Evolutionary conservation across 148 eudicot species (phyloP), one percentile per base, ranked within the genome.

Genomic region (Selenicereus undatus): DNA sequence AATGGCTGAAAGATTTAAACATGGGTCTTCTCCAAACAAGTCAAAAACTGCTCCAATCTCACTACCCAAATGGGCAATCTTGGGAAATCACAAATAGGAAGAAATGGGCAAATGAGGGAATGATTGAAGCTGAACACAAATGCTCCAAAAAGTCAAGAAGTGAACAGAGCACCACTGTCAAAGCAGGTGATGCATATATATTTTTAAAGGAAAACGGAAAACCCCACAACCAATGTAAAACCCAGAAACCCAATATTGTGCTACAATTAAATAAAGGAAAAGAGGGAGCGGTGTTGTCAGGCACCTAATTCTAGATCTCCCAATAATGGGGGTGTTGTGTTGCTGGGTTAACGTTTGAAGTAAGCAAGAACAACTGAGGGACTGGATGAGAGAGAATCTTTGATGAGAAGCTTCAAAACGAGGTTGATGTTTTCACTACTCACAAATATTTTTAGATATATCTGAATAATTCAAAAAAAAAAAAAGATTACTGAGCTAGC

Each of bases 261-360:
- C 22, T 2, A 42, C n/a, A 11, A n/a, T 24, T 7, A n/a, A 30
- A 42, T 22, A 78, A 45, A 21, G 24, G 32, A 70, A 69, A 56
- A 77, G 78, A 36, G 56, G 74, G 35, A 24, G 80, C 69, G 78
- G 75, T 69, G 81, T 78, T 83, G 85, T 89, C 89, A 75, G 86
- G 65, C 74, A 86, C 89, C 86, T 87, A 87, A 86, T 82, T 48
- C 75, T 78, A 86, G 81, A 82, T 82, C 84, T 82, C 75, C 79
- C 77, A 65, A 75, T 36, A 76, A 71, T 76, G 36, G 80, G 36
- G 76, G 83, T 56, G 20, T 16, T 56, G 62, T 56, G 62, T 56
- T 82, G 76, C 52, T 82, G 80, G 43, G 66, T 54, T 71, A 27
- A 71, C 80, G 71, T 82, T 72, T 82, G 50, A 72, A 72, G 71